Base-by-base conservation (phyloP, 306 rosid genomes). In the Sesbania bispinosa region DNA sequence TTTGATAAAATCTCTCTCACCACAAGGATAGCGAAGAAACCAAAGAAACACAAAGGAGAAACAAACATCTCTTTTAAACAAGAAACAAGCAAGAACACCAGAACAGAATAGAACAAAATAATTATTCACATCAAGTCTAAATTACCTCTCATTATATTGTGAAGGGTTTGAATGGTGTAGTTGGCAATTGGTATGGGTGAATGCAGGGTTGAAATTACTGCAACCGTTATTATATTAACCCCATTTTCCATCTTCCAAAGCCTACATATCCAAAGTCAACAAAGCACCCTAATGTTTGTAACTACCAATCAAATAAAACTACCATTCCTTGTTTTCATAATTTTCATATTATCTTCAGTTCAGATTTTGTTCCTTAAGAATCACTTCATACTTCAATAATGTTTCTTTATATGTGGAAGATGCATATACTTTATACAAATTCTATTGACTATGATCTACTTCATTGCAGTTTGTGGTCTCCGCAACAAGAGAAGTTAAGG, bases 391-490 rank as follows among this genome's bases (percentile, higher is more conserved):
- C 14, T 33, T 36, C 29, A n/a, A 11, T 14, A 32, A n/a, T 69
- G 4, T 20, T 2, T 21, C 6, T 36, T 27, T 54, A 3, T 30
- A 21, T 39, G 7, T 21, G 21, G 16, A 48, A 35, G 51, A 14
- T 46, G 38, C 21, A 23, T 42, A 18, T 53, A n/a, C 58, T n/a
- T 55, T 8, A 62, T 64, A 23, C 26, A 57, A 54, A 36, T 0
- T 58, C 14, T 60, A 19, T 5, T 60, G 66, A 68, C 57, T 7
- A 29, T 67, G 10, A 15, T 74, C 30, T 67, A 45, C 30, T 13
- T 46, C 32, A 3, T 52, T 74, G 76, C 89, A 93, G 98, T 79
- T 88, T 51, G 96, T 93, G 47, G 71, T 43, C 9, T 76, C 96
- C 35, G 67, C 32, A 3, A 85, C 87, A 48, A 73, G 58, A 77